Conservation (phyloP, 2,329 filamentous ascomycete genomes). For the Sclerotinia sclerotiorum region DNA sequence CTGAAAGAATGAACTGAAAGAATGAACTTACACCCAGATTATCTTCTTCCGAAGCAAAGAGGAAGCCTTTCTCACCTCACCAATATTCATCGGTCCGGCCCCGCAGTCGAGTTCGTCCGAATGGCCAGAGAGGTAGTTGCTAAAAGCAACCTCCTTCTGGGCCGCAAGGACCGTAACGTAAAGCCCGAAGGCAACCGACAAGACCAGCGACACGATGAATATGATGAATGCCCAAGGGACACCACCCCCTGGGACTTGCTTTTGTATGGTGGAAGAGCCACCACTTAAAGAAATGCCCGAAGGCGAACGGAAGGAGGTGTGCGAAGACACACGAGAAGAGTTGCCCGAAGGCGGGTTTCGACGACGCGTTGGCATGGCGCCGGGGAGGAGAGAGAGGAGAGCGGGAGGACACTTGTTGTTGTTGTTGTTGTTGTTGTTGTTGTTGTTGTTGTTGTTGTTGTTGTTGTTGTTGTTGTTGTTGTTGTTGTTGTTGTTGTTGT, state of each 20-base stretch:
- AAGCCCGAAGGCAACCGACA: not conserved
- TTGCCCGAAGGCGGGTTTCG: not conserved
- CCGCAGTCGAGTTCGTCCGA: not conserved
- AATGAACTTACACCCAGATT: not conserved
- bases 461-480: not conserved
- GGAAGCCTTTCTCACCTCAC: not conserved
- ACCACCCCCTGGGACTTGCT: not conserved
- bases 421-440: not conserved
- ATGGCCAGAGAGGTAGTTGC: not conserved
- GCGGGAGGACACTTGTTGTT: not conserved
- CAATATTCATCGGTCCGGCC: not conserved
- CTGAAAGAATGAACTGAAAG: no score
- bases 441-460: not conserved
- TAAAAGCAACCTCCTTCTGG: not conserved
- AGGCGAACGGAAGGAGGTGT: not conserved
- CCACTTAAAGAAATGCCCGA: not conserved
- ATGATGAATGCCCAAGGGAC: constrained; percentile 9
- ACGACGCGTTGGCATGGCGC: not conserved
- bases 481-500: not conserved
- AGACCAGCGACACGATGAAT: not conserved
- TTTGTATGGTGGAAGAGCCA: not conserved
- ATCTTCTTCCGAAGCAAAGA: not conserved
- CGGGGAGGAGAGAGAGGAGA: no score
- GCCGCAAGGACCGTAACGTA: not conserved
- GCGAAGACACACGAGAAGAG: not conserved